A percentile compares a stretch with the other conserved stretches of the same genome.
Conservation (phyloP, 768 basidiomycete species). For the Suillus americanus region DNA sequence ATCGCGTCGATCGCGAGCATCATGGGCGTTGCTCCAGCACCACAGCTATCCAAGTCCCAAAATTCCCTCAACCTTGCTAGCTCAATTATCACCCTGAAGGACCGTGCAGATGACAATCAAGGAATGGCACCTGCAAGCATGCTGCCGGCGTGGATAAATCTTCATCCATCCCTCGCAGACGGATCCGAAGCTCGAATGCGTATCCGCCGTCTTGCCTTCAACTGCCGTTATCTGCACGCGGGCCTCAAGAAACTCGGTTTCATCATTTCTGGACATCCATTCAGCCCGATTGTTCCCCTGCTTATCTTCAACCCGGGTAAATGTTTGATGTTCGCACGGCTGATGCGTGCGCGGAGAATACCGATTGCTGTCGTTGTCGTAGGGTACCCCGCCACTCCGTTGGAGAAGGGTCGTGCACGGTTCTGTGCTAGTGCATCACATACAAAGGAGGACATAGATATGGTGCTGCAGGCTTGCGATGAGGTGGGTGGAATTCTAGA, state of each 20-base stretch:
- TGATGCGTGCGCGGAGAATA: slow-evolving; percentile 67
- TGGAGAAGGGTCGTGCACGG: slow-evolving; percentile 84
- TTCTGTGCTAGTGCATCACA: slow-evolving; percentile 95
- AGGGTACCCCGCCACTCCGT: slow-evolving; percentile 86
- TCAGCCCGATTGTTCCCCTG: slow-evolving; percentile 92
- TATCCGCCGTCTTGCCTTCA: slow-evolving; percentile 89
- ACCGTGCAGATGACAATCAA: slow-evolving; percentile 46
- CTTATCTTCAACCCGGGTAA: slow-evolving; percentile 92
- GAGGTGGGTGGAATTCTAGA: slow-evolving; percentile 90
- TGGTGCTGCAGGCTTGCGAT: slow-evolving; percentile 81
- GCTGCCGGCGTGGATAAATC: slow-evolving; percentile 77
- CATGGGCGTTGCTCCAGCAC: slow-evolving; percentile 72
- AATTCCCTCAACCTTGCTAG: slow-evolving; percentile 35
- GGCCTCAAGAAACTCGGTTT: slow-evolving; percentile 91
- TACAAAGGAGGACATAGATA: slow-evolving; percentile 96
- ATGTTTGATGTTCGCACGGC: slow-evolving; percentile 85
- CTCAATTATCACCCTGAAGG: slow-evolving; percentile 24
- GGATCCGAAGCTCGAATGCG: slow-evolving; percentile 84
- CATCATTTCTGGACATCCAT: slow-evolving; percentile 90
- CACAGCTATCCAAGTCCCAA: slow-evolving; percentile 30
- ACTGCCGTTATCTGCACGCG: slow-evolving; percentile 85
- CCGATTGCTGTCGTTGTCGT: slow-evolving; percentile 92
- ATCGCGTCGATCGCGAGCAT: slow-evolving; percentile 94
- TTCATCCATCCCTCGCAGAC: slow-evolving; percentile 71
- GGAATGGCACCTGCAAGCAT: slow-evolving; percentile 66